Evolutionary conservation across 2,329 filamentous ascomycete species (phyloP).

Genomic region (Penicillium brevicompactum): DNA sequence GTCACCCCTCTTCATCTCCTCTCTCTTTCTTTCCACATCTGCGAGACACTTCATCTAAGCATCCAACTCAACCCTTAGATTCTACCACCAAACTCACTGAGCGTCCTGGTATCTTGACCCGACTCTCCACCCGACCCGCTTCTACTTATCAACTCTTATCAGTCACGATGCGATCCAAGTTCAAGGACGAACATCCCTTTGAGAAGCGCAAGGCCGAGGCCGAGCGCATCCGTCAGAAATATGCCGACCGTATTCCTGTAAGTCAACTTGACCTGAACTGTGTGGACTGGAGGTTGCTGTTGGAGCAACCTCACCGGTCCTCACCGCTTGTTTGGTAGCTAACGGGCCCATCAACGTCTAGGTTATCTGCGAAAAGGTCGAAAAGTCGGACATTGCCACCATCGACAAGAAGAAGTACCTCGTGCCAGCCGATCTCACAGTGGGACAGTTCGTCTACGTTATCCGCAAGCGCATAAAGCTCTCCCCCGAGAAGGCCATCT

Average conservation of each 20-base stretch:
- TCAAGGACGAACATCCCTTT: constrained; percentile 99
- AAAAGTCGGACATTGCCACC: constrained; percentile 98
- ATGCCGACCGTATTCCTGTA: constrained; percentile 97
- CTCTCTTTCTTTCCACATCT: constrained; percentile 20
- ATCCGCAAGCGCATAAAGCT: constrained; percentile 99
- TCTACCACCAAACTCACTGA: constrained; percentile 22
- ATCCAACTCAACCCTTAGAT: constrained; percentile 11
- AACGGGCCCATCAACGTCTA: constrained; percentile 44
- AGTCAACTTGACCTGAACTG: constrained; percentile 45
- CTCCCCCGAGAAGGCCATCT: constrained; percentile 98
- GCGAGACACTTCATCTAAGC: constrained; percentile 15
- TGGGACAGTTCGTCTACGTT: constrained; percentile 99
- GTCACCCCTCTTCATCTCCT: constrained; percentile 26
- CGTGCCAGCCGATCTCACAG: constrained; percentile 94
- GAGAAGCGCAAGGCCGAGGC: constrained; percentile 99
- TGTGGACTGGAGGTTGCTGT: background rate
- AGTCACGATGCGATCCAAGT: constrained; percentile 92
- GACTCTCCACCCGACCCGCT: constrained; percentile 23
- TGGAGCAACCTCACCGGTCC: constrained; percentile 1
- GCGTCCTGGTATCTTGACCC: constrained; percentile 7
- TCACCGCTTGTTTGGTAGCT: constrained; percentile 38
- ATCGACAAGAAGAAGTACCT: constrained; percentile 99
- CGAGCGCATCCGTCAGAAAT: constrained; percentile 98
- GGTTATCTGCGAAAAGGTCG: constrained; percentile 99
- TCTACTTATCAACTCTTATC: constrained; percentile 34